Base-by-base conservation (phyloP, 1,284 basidiomycete species). In the Wolfiporia cocos region DNA sequence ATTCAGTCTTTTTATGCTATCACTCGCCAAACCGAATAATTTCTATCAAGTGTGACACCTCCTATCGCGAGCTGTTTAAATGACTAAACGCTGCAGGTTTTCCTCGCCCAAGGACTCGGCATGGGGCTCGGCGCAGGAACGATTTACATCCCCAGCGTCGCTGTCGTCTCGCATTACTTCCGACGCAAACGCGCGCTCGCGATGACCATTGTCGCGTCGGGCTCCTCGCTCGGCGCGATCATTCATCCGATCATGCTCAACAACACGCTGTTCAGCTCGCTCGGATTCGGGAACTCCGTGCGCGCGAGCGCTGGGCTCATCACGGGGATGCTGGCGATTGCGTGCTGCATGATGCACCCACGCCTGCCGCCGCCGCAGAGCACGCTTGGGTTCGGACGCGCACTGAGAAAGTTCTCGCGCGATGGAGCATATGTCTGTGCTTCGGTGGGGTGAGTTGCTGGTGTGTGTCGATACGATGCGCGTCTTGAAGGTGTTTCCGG, bases 171-270 rank as follows among this genome's bases (percentile, higher is more conserved):
- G 29, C 38, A 74, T 37, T 69, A 71, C 49, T 74, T 73, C 52
- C 54, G 55, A 14, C 62, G 57, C 37, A 62, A 64, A 10, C 66
- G 73, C 14, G 62, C 73, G 12, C 49, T 73, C 3, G 72, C 70
- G 2, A 67, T 75, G 50, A 73, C 73, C n/a, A 62, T 76, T 28
- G 69, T 67, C n/a, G 58, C 66, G 23, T 57, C 61, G 9, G 64
- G 65, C 56, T 53, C 51, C 7, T 49, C 53, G 7, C 22, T 52
- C 26, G 53, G 53, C 17, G 71, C 70, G 4, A 62, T 70, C 30
- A 47, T 76, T 21, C 70, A 73, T 44, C 70, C 74, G 2, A 70
- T 77, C 46, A 70, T 76, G 64, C 66, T 77, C 12, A 74, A 76
- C 48, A 53, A 59, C 30, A 63, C 69, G 29, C 47, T 51, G 32